Conservation (phyloP, 164 flowering plant genomes). For the Chimonanthus praecox region DNA sequence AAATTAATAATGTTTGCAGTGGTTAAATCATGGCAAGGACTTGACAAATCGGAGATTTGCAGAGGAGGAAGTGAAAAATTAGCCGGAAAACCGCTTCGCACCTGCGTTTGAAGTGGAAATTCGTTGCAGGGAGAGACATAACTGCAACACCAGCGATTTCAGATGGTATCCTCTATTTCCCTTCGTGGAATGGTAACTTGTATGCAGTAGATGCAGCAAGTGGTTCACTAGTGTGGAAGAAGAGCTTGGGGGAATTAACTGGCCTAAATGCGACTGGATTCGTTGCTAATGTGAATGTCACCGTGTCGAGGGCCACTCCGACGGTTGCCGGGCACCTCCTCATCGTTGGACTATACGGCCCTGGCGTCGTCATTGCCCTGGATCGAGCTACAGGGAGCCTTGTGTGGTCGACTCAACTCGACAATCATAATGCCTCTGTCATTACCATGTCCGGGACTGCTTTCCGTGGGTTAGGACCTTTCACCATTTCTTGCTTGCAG, state of each 20-base stretch:
- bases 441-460: slow-evolving; percentile 34
- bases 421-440: slow-evolving; percentile 8
- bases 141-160: not conserved
- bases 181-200: slow-evolving; percentile 3
- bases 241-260: not conserved
- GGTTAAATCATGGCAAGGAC: not conserved
- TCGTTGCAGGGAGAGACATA: slow-evolving; percentile 1
- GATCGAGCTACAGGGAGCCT: slow-evolving; percentile 22
- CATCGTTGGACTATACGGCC: slow-evolving; percentile 39
- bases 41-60: not conserved
- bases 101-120: not conserved
- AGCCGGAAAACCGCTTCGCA: not conserved
- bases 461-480: not conserved
- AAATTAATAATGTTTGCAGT: not conserved
- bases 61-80: not conserved
- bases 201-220: not conserved
- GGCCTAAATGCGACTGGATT: not conserved
- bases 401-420: slow-evolving; percentile 30
- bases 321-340: slow-evolving; percentile 28
- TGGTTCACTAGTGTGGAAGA: not conserved
- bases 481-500: too few species aligned
- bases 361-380: slow-evolving; percentile 39
- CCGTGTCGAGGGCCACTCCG: slow-evolving; percentile 34
- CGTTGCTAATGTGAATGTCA: slow-evolving; percentile 15
- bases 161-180: not conserved